These are phyloP conservation scores for Effrenium voratum DNA, from an alignment of 73 alveolate species.

Conservation along the genomic window DNA sequence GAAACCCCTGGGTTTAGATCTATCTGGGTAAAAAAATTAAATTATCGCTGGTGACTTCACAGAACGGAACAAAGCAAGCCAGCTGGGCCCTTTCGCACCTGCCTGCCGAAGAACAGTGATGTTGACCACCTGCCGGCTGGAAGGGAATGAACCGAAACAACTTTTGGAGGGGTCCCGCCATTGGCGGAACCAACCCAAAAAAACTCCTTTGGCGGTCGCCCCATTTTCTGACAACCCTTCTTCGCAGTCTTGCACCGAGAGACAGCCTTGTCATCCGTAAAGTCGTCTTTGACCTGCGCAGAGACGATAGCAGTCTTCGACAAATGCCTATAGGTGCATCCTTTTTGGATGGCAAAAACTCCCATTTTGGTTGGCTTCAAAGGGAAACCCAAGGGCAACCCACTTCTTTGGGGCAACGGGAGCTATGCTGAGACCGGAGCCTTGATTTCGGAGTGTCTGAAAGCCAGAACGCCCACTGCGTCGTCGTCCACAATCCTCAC, in stretches of 20 bases:
- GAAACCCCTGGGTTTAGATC: too few relatives aligned
- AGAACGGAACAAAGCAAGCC: neutral
- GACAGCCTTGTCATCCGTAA: conserved; percentile 57
- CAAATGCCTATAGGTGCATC: neutral
- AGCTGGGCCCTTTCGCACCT: conserved; percentile 85
- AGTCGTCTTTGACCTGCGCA: conserved; percentile 55
- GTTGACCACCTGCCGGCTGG: conserved; percentile 15
- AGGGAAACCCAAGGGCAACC: too few relatives aligned
- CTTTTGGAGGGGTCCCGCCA: too few relatives aligned
- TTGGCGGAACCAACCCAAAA: too few relatives aligned
- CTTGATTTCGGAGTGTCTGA: conserved; percentile 64
- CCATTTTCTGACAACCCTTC: neutral
- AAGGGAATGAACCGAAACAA: neutral
- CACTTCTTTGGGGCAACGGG: too few relatives aligned
- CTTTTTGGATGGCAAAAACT: too few relatives aligned
- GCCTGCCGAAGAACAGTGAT: conserved; percentile 77
- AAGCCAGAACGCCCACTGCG: conserved; percentile 91
- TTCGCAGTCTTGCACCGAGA: neutral
- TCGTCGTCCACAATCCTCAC: conserved; percentile 83
- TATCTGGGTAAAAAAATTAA: too few relatives aligned
- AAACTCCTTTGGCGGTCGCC: too few relatives aligned
- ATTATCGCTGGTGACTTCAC: too few relatives aligned
- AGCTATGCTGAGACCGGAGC: neutral
- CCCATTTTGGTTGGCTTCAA: too few relatives aligned
- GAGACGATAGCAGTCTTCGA: neutral